phyloP scores from a whole-genome alignment of 768 basidiomycete species.

The Imleria badia region DNA sequence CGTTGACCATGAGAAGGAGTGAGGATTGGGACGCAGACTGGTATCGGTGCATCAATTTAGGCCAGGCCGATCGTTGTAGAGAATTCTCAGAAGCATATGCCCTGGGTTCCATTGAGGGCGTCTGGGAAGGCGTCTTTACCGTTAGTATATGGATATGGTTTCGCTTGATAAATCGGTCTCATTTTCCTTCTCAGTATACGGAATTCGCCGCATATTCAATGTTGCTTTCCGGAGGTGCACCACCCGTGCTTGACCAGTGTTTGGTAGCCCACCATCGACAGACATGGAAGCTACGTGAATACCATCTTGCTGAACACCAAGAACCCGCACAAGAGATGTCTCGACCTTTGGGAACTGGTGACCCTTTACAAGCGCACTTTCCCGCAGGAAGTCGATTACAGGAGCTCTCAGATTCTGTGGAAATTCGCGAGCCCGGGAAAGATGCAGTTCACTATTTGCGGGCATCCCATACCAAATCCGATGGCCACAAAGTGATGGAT shows the following conservation, averaged over 20 bases:
- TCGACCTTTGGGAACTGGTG: constrained; percentile 50
- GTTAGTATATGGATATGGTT: constrained; percentile 42
- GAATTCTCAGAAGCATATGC: constrained; percentile 47
- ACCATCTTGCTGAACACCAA: constrained; percentile 50
- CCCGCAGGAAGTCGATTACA: constrained; percentile 50
- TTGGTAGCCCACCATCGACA: constrained; percentile 83
- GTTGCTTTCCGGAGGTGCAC: constrained; percentile 67
- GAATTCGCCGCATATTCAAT: constrained; percentile 84
- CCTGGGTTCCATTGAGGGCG: constrained; percentile 70
- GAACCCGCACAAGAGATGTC: constrained; percentile 10
- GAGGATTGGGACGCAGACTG: constrained; percentile 73
- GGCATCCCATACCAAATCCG: constrained; percentile 24
- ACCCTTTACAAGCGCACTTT: constrained; percentile 62
- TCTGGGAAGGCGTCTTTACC: constrained; percentile 80
- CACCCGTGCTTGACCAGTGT: constrained; percentile 66
- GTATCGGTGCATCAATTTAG: constrained; percentile 50
- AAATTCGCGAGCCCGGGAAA: constrained; percentile 45
- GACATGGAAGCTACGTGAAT: constrained; percentile 84
- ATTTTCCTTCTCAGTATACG: constrained; percentile 52
- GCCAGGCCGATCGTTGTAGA: constrained; percentile 31
- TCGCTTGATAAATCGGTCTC: neutral
- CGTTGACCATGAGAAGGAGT: constrained; percentile 28
- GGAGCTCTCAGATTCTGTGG: constrained; percentile 49
- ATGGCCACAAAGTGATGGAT: constrained; percentile 42
- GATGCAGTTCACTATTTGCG: constrained; percentile 30